Percentiles rank a stretch among this genome's conserved stretches.
These are phyloP conservation scores for Elongisporangium undulatum DNA, from an alignment of 352 stramenopile genomes.

Conservation along the genomic window DNA sequence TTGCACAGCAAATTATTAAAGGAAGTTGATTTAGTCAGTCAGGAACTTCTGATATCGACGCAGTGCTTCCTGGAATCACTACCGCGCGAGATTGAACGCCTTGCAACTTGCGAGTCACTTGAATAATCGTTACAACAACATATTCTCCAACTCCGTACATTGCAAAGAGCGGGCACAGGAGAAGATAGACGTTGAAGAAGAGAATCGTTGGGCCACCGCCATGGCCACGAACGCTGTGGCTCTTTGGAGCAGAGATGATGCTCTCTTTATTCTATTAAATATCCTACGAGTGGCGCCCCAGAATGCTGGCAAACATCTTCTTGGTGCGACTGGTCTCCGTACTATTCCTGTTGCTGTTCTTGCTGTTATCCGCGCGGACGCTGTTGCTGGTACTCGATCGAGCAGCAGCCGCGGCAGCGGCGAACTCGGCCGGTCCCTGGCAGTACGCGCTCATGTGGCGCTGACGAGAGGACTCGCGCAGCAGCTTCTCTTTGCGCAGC, in stretches of 20 bases:
- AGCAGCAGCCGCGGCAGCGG: background rate
- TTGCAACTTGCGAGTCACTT: no score
- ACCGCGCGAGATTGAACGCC: no score
- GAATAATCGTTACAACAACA: no score
- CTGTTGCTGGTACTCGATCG: background rate
- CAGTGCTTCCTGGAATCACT: no score
- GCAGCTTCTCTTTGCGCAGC: slow-evolving; percentile 29
- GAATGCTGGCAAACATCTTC: background rate
- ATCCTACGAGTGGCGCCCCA: background rate
- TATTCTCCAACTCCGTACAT: no score
- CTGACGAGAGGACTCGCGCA: slow-evolving; percentile 32
- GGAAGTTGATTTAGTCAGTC: no score
- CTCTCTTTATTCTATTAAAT: background rate
- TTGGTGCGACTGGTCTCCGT: background rate
- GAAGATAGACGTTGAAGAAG: background rate
- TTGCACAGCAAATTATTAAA: no score
- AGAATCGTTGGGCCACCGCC: no score
- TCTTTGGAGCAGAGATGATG: no score
- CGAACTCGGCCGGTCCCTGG: background rate
- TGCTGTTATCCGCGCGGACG: background rate
- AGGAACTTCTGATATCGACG: no score
- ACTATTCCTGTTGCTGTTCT: background rate
- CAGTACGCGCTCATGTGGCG: slow-evolving; percentile 30
- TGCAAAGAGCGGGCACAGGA: no score
- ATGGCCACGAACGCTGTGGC: no score